phyloP scores from a whole-genome alignment of 495 filamentous ascomycete species.

The Elasticomyces elasticus region DNA sequence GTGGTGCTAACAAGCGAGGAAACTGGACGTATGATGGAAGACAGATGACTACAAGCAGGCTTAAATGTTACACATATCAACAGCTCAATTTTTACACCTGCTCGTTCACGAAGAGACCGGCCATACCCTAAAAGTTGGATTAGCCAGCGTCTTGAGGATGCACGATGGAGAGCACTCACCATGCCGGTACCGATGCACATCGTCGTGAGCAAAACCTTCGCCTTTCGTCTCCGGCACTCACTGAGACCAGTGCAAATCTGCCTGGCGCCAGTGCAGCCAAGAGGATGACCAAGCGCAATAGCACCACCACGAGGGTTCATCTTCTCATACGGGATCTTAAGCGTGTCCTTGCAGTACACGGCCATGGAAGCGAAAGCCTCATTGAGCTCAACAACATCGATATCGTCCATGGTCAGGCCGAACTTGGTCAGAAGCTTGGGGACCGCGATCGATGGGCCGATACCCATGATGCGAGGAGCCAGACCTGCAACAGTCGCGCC shows the following conservation, averaged over 20 bases:
- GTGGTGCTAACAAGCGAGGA: no score
- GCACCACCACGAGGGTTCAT: conserved; percentile 87
- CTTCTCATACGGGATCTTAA: conserved; percentile 71
- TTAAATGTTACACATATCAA: background rate
- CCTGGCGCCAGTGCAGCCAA: conserved; percentile 83
- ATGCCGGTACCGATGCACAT: conserved; percentile 36
- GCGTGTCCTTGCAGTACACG: conserved; percentile 73
- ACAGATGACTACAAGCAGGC: no score
- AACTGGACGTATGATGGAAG: no score
- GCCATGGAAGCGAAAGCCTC: conserved; percentile 98
- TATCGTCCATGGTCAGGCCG: conserved; percentile 66
- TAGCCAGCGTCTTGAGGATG: background rate
- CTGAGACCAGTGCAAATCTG: conserved; percentile 67
- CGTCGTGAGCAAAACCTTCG: conserved; percentile 34
- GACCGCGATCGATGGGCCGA: conserved; percentile 86
- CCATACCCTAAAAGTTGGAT: background rate
- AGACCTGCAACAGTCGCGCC: conserved; percentile 85
- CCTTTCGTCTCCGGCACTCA: conserved; percentile 49
- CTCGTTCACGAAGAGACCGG: conserved; percentile 4
- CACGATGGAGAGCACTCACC: conserved; percentile 1
- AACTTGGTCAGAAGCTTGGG: conserved; percentile 82
- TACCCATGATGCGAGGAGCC: conserved; percentile 91
- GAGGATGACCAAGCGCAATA: conserved; percentile 84
- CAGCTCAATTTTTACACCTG: background rate
- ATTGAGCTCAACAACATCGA: conserved; percentile 89